Base-by-base conservation (phyloP, 768 basidiomycete genomes). In the Flagelloscypha sp. region DNA sequence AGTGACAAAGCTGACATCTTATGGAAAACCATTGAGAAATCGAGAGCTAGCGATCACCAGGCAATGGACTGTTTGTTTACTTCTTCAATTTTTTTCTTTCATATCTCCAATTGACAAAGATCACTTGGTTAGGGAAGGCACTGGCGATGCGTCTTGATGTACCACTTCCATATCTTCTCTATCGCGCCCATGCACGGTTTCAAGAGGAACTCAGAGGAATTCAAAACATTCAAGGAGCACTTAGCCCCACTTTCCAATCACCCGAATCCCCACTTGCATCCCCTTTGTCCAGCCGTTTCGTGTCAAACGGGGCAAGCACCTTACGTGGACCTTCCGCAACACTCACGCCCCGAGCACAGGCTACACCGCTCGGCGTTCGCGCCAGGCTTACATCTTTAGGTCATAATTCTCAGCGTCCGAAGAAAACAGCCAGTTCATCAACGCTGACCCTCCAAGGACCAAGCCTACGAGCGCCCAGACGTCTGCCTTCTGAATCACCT, bases 1-100 rank as follows among this genome's bases (percentile, higher is more conserved):
- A 46, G 72, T 6, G 84, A 88, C 39, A 90, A 89, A 54, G 87
- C 88, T 29, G 79, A 80, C 42, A 74, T 85, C 5, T 63, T 90
- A 6, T 90, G 87, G 87, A 84, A 86, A 55, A 82, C 84, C 28
- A 87, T 90, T 43, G 79, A 85, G 35, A 70, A 75, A 47, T 84
- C 84, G 22, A 70, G 84, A 36, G 70, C 77, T 5, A 74, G 70
- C 19, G 83, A 86, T 42, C 78, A 76, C 35, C 72, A 74, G 12
- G 82, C 74, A 25, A 76, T 84, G 24, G 86, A 90, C 56, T 90
- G 87, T 87, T 49, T 61, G 81, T 68, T 7, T 13, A 23, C 27
- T 22, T 20, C 30, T 30, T 24, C 27, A 37, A 18, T 23, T 30
- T 18, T 37, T 17, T 34, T 24, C 27, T 34, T 32, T 33, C 25